Evolutionary conservation across 2,329 filamentous ascomycete genomes (phyloP), one percentile per base, ranked within the genome.

Genomic region (Sporothrix variecibatus): DNA sequence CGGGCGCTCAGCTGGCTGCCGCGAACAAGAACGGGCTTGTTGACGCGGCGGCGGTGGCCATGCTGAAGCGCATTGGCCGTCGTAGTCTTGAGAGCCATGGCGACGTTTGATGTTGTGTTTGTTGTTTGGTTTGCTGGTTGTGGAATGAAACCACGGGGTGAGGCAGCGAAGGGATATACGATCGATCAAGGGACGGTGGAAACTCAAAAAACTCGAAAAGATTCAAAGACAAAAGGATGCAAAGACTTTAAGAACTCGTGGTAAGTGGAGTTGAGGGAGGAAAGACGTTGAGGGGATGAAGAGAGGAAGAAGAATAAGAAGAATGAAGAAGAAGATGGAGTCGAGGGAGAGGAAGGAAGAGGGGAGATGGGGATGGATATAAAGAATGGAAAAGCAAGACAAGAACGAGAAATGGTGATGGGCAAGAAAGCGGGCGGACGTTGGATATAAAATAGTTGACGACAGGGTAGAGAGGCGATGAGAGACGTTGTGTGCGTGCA

Each of bases 361-460:
- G 51, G 53, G 15, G 43, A 34, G 8, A 43, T n/a, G 56, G 43
- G 26, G 56, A 34, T 15, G 20, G 28, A 68, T 51, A 74, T 71
- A 46, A 67, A 72, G 68, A 67, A 72, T 72, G 65, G 65, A 51
- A 51, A 53, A 58, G 23, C 65, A 46, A 62, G 56, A 64, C 20
- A 49, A 73, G 31, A 31, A 67, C 46, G 53, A 73, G 72, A 73
- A 70, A 71, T 71, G 65, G 60, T 53, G 72, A 73, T 71, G 72
- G 72, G 38, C 72, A 72, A 34, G 46, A 46, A 71, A 65, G 60
- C 67, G 72, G 73, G 72, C 56, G 43, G 60, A 49, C 58, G 72
- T 74, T 73, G 72, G 58, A 74, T 71, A 74, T 74, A 74, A 73
- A 73, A 70, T 71, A 58, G 40, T 51, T 73, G 65, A 70, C 60